Conservation (phyloP, 2,329 filamentous ascomycete species). For the Leptoxyphium fumago region DNA sequence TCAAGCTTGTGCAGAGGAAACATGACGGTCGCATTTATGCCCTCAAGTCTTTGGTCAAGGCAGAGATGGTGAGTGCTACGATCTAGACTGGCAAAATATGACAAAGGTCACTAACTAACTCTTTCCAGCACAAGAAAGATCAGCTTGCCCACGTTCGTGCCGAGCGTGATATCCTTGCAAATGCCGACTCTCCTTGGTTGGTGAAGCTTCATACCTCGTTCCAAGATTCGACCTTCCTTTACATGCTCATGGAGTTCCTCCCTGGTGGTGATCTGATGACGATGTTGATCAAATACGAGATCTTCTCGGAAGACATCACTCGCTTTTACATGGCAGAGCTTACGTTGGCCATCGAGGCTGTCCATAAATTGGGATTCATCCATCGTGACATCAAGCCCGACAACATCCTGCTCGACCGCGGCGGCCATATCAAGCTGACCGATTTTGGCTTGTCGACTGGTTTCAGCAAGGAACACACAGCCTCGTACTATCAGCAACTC, state of each 20-base stretch:
- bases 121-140: slow-evolving; percentile 72
- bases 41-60: slow-evolving; percentile 95
- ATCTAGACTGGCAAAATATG: not conserved
- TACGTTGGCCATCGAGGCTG: slow-evolving; percentile 93
- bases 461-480: slow-evolving; percentile 95
- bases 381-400: slow-evolving; percentile 99
- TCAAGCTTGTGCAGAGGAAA: slow-evolving; percentile 93
- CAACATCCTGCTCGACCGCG: slow-evolving; percentile 90
- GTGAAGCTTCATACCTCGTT: slow-evolving; percentile 98
- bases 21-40: slow-evolving; percentile 94
- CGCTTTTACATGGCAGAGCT: slow-evolving; percentile 99
- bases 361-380: slow-evolving; percentile 95
- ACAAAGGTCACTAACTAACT: not conserved
- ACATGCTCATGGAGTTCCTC: slow-evolving; percentile 99
- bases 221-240: slow-evolving; percentile 89
- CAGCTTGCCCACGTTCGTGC: slow-evolving; percentile 94
- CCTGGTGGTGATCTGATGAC: slow-evolving; percentile 98
- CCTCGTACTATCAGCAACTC: slow-evolving; percentile 95
- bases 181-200: slow-evolving; percentile 99
- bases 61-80: slow-evolving; percentile 56
- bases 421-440: slow-evolving; percentile 93
- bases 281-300: slow-evolving; percentile 99
- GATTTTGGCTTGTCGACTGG: slow-evolving; percentile 96
- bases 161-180: slow-evolving; percentile 92
- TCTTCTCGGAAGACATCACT: slow-evolving; percentile 97